Percentiles rank a stretch among this genome's conserved stretches.
Evolutionary conservation across 2,329 filamentous ascomycete species (phyloP).

Genomic region (Alternaria dauci): DNA sequence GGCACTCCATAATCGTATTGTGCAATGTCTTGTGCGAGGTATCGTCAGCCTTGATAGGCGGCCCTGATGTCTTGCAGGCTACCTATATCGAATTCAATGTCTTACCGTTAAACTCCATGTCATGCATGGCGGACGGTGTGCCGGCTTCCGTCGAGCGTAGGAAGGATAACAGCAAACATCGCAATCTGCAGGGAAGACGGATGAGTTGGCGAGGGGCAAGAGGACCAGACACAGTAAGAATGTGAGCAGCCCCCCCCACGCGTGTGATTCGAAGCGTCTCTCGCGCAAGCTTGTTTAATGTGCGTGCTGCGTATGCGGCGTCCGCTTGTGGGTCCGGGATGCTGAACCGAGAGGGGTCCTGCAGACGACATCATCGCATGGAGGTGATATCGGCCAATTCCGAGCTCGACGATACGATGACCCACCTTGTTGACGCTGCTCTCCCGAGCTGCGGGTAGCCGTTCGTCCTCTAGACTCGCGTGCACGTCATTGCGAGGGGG

Average conservation of each 20-base stretch:
- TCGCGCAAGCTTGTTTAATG: conserved; percentile 36
- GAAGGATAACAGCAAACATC: conserved; percentile 11
- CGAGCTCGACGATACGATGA: conserved; percentile 4
- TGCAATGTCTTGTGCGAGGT: conserved; percentile 7
- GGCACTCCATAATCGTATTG: conserved; percentile 2
- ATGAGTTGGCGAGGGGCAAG: conserved; percentile 40
- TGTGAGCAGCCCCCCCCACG: conserved; percentile 15
- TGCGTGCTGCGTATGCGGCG: conserved; percentile 17
- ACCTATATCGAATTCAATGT: conserved; percentile 4
- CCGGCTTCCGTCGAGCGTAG: conserved; percentile 12
- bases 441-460: conserved; percentile 24
- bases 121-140: conserved; percentile 4
- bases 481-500: conserved; percentile 24
- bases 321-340: conserved; percentile 22
- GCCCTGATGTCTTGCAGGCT: neutral
- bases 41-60: neutral
- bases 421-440: conserved; percentile 7
- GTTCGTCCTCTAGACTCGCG: conserved; percentile 22
- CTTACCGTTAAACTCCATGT: neutral
- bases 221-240: conserved; percentile 9
- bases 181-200: conserved; percentile 24
- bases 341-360: conserved; percentile 19
- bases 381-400: conserved; percentile 11
- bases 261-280: conserved; percentile 23
- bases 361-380: conserved; percentile 8